phyloP scores from a whole-genome alignment of 371 early-diverging fungal genomes.

The Actinomortierella wolfii region DNA sequence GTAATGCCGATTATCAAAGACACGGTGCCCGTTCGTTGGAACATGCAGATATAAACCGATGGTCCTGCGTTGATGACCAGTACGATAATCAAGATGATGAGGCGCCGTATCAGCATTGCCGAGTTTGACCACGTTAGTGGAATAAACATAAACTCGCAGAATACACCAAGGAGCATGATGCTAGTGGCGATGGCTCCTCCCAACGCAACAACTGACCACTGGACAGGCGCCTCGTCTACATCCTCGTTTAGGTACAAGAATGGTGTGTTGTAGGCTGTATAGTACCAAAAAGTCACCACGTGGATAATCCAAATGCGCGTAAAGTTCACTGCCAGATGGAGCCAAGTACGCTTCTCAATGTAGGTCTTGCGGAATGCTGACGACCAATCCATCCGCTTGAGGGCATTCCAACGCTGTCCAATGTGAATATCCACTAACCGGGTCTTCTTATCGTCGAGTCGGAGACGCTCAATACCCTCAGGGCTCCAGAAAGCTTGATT shows the following conservation, averaged over 20 bases:
- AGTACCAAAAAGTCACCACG: slow-evolving; percentile 83
- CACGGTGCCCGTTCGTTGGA: slow-evolving; percentile 48
- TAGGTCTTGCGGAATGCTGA: slow-evolving; percentile 83
- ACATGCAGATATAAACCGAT: slow-evolving; percentile 60
- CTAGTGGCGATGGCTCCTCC: slow-evolving; percentile 78
- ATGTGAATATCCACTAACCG: slow-evolving; percentile 64
- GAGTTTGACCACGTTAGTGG: slow-evolving; percentile 67
- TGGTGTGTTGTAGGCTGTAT: slow-evolving; percentile 74
- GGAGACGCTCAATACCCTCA: slow-evolving; percentile 65
- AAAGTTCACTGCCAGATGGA: slow-evolving; percentile 88
- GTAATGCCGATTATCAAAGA: slow-evolving; percentile 66
- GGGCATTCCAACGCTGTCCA: slow-evolving; percentile 66
- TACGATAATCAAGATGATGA: slow-evolving; percentile 63
- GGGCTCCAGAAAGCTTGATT: slow-evolving; percentile 90
- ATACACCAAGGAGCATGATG: slow-evolving; percentile 68
- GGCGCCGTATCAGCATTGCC: slow-evolving; percentile 62
- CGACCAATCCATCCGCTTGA: slow-evolving; percentile 75
- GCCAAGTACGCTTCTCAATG: slow-evolving; percentile 84
- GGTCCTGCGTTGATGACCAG: slow-evolving; percentile 73
- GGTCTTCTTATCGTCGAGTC: slow-evolving; percentile 57
- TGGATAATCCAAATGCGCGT: slow-evolving; percentile 89
- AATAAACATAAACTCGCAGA: slow-evolving; percentile 74
- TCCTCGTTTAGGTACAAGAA: slow-evolving; percentile 61
- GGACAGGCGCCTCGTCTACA: slow-evolving; percentile 55
- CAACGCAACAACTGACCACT: slow-evolving; percentile 73